Evolutionary conservation across 1,284 basidiomycete genomes (phyloP).

Genomic region (Trametes polyzona): DNA sequence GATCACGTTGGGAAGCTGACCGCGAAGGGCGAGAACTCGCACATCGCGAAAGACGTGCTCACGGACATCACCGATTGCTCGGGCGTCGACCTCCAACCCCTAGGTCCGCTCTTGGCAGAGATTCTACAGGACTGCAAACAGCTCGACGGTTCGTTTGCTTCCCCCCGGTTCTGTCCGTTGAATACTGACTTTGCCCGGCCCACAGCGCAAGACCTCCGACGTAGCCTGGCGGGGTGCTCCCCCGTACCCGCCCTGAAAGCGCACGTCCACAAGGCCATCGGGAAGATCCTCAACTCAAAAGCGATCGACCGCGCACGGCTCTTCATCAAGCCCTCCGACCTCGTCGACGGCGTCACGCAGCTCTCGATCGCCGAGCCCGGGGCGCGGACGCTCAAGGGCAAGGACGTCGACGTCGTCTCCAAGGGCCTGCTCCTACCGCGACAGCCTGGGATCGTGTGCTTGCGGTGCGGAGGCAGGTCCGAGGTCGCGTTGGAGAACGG

Average conservation of each 20-base stretch:
- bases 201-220: constrained; percentile 52
- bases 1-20: constrained; percentile 52
- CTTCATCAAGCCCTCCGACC: constrained; percentile 70
- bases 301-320: constrained; percentile 64
- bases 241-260: constrained; percentile 50
- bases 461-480: constrained; percentile 65
- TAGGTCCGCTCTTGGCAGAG: constrained; percentile 51
- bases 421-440: constrained; percentile 54
- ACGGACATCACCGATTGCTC: constrained; percentile 64
- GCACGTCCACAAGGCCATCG: constrained; percentile 47
- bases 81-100: constrained; percentile 57
- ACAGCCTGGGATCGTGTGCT: constrained; percentile 46
- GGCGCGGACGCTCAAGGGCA: constrained; percentile 39
- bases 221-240: constrained; percentile 57
- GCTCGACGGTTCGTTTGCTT: constrained; percentile 28
- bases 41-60: constrained; percentile 64
- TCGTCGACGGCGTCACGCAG: constrained; percentile 59
- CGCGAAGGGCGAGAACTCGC: constrained; percentile 59
- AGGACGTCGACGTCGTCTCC: constrained; percentile 61
- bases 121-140: constrained; percentile 36
- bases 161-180: too few species aligned
- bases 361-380: constrained; percentile 35
- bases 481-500: constrained; percentile 42
- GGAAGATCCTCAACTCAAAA: constrained; percentile 49
- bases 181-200: neutral